A percentile compares a stretch with the other conserved stretches of the same genome.
phyloP scores from a whole-genome alignment of 1,284 basidiomycete genomes.

The Ustilago esculenta region DNA sequence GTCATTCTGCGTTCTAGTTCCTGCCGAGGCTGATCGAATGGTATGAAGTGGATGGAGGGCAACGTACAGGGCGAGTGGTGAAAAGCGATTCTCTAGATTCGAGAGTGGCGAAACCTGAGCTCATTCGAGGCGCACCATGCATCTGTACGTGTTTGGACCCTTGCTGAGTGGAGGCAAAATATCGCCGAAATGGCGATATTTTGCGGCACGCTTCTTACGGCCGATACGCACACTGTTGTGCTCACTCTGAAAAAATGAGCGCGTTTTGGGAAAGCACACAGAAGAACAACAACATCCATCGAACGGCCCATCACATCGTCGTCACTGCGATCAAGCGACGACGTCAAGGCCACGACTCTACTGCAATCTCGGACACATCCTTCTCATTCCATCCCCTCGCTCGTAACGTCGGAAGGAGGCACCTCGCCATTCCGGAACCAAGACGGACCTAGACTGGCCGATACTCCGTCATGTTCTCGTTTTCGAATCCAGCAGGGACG shows the following conservation, averaged over 20 bases:
- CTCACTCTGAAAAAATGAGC: not conserved
- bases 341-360: not conserved
- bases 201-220: too few species aligned
- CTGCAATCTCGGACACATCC: too few species aligned
- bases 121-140: not conserved
- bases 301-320: not conserved
- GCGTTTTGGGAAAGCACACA: constrained; percentile 11
- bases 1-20: too few species aligned
- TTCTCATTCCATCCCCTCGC: too few species aligned
- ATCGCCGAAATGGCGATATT: constrained; percentile 12
- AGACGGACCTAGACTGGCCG: not conserved
- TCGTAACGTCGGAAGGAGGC: too few species aligned
- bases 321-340: not conserved
- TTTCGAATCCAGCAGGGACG: constrained; percentile 23
- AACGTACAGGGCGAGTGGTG: too few species aligned
- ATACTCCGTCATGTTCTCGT: constrained; percentile 28
- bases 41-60: too few species aligned
- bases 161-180: not conserved
- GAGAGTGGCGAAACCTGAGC: constrained; percentile 15
- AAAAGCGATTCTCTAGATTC: too few species aligned
- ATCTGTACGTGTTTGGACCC: constrained; percentile 10
- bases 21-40: too few species aligned
- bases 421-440: too few species aligned
- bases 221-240: not conserved
- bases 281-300: constrained; percentile 23